A percentile compares a stretch with the other conserved stretches of the same genome.
Evolutionary conservation across 768 basidiomycete genomes (phyloP).

Genomic region (Suillus luteus): DNA sequence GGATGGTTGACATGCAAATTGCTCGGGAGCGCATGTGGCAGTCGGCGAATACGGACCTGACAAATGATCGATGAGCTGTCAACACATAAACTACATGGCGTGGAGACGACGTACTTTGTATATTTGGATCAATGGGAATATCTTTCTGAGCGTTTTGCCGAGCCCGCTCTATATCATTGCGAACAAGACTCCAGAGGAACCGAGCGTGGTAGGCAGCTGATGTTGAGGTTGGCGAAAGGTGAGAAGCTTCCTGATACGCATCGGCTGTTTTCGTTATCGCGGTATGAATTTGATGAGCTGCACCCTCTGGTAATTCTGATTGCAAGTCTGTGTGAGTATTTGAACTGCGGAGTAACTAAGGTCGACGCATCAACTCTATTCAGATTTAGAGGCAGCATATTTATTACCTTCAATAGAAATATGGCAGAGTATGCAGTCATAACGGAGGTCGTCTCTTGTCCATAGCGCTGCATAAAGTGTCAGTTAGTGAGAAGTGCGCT

Average conservation of each 20-base stretch:
- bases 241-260: constrained; percentile 74
- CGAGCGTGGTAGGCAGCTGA: constrained; percentile 78
- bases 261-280: constrained; percentile 72
- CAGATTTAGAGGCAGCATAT: constrained; percentile 15
- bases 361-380: constrained; percentile 11
- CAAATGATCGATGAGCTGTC: constrained; percentile 16
- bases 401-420: constrained; percentile 67
- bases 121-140: constrained; percentile 55
- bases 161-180: constrained; percentile 59
- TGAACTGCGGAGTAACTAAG: constrained; percentile 69
- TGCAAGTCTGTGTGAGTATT: constrained; percentile 57
- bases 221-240: constrained; percentile 58
- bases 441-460: constrained; percentile 80
- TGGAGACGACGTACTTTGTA: constrained; percentile 45
- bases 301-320: constrained; percentile 60
- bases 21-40: constrained; percentile 27
- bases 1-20: constrained; percentile 16
- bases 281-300: constrained; percentile 63
- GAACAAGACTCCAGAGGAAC: constrained; percentile 71
- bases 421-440: constrained; percentile 89
- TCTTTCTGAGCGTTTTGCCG: constrained; percentile 44
- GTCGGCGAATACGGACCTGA: constrained; percentile 26
- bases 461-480: constrained; percentile 59
- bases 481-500: constrained; percentile 13
- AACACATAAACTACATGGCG: not conserved